phyloP scores from a whole-genome alignment of 371 early-diverging fungal species.

The Blakeslea trispora region DNA sequence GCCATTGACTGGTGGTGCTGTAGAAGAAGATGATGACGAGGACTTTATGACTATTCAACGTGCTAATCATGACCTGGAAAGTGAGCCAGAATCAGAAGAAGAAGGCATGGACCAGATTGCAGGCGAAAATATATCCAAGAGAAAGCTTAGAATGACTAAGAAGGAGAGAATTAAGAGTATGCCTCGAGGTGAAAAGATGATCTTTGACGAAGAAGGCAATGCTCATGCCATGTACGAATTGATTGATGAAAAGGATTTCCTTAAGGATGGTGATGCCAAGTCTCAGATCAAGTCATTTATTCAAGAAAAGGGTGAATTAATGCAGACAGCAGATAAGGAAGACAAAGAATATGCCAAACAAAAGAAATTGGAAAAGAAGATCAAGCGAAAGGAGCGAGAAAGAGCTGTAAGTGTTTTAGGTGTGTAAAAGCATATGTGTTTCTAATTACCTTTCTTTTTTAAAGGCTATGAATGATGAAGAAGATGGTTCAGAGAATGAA shows the following conservation, averaged over 20 bases:
- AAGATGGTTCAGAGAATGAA: conserved; percentile 16
- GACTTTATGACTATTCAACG: conserved; percentile 86
- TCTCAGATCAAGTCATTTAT: conserved; percentile 68
- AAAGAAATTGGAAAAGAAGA: conserved; percentile 73
- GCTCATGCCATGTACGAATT: conserved; percentile 78
- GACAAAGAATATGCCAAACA: conserved; percentile 74
- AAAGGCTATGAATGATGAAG: conserved; percentile 20
- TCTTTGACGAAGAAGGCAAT: conserved; percentile 94
- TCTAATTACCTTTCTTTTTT: conserved; percentile 1
- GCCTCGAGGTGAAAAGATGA: conserved; percentile 68
- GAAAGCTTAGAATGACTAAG: conserved; percentile 70
- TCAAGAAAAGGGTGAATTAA: conserved; percentile 56
- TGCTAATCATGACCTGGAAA: conserved; percentile 67
- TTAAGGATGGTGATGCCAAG: conserved; percentile 69
- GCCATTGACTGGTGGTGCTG: conserved; percentile 30
- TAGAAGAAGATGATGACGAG: conserved; percentile 55
- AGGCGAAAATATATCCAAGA: conserved; percentile 62
- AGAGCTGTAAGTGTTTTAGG: conserved; percentile 52
- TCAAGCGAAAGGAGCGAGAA: conserved; percentile 67
- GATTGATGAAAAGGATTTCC: conserved; percentile 79
- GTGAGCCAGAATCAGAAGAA: conserved; percentile 32
- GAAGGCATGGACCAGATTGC: conserved; percentile 23
- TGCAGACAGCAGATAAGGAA: conserved; percentile 73
- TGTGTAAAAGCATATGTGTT: too few species aligned
- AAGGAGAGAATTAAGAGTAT: conserved; percentile 70